Percentiles rank a stretch among this genome's conserved stretches.
Evolutionary conservation across 257 asterid species (phyloP).

Genomic region (Solanum chmielewskii): DNA sequence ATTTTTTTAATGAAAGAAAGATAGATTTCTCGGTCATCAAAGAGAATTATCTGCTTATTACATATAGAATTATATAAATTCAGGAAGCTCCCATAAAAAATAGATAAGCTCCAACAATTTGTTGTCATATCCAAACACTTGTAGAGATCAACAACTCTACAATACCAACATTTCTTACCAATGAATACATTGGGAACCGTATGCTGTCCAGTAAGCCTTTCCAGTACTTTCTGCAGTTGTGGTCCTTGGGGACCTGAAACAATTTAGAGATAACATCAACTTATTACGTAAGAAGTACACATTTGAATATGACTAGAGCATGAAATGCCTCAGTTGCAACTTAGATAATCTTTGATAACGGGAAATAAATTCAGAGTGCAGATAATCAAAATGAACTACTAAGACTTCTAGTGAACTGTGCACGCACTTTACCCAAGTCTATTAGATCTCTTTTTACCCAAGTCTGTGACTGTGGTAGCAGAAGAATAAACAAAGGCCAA

Average conservation of each 20-base stretch:
- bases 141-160: not conserved
- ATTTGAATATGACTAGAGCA: not conserved
- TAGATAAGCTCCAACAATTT: not conserved
- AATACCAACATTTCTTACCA: constrained; percentile 35
- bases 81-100: not conserved
- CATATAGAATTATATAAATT: not conserved
- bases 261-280: not conserved
- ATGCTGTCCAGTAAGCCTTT: constrained; percentile 74
- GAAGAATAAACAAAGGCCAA: not conserved
- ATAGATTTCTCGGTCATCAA: not conserved
- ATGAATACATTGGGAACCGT: constrained; percentile 95
- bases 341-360: not conserved
- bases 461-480: not conserved
- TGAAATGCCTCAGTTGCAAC: not conserved
- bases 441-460: not conserved
- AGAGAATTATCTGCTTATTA: not conserved
- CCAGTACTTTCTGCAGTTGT: constrained; percentile 65
- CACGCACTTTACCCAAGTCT: not conserved
- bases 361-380: not conserved
- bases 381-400: not conserved
- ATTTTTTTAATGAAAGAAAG: not conserved
- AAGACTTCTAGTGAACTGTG: not conserved
- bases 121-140: not conserved
- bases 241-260: constrained; percentile 77
- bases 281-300: not conserved